These are phyloP conservation scores for Striga hermonthica DNA, from an alignment of 305 asterid genomes.

Conservation along the genomic window DNA sequence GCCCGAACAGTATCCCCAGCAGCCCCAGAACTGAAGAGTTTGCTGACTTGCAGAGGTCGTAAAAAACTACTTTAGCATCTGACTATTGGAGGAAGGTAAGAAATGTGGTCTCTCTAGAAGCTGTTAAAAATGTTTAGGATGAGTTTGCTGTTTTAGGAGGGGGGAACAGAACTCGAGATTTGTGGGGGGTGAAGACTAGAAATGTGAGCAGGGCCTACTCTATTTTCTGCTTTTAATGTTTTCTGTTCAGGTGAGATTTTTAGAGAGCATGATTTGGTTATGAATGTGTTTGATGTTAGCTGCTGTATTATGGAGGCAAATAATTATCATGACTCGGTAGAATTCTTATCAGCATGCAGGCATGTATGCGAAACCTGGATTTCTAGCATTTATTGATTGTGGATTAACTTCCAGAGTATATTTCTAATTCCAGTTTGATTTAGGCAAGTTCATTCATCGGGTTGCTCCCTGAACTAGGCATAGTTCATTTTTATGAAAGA, in stretches of 20 bases:
- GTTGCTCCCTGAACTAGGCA: too few species aligned
- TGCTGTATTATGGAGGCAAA: not conserved
- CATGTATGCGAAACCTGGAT: not conserved
- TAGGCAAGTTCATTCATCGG: too few species aligned
- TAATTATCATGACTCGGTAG: not conserved
- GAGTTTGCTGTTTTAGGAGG: constrained; percentile 17
- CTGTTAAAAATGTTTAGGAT: constrained; percentile 28
- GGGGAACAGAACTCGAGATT: constrained; percentile 27
- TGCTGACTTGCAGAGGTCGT: constrained; percentile 29
- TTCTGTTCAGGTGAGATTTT: constrained; percentile 27
- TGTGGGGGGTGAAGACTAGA: constrained; percentile 33
- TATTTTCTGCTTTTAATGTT: constrained; percentile 21
- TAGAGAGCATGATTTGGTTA: constrained; percentile 28
- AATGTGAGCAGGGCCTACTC: constrained; percentile 25
- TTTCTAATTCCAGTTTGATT: too few species aligned
- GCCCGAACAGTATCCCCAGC: constrained; percentile 26
- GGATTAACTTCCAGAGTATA: not conserved
- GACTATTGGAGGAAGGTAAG: constrained; percentile 31
- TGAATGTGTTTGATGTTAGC: constrained; percentile 20
- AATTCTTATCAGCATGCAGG: constrained; percentile 7
- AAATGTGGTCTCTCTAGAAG: constrained; percentile 18
- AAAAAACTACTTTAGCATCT: constrained; percentile 31
- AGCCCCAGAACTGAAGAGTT: constrained; percentile 31
- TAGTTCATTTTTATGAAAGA: too few species aligned
- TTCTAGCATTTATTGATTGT: not conserved